Evolutionary conservation across 2,329 filamentous ascomycete species (phyloP), one percentile per base, ranked within the genome.

Genomic region (Fusarium bactridioides): DNA sequence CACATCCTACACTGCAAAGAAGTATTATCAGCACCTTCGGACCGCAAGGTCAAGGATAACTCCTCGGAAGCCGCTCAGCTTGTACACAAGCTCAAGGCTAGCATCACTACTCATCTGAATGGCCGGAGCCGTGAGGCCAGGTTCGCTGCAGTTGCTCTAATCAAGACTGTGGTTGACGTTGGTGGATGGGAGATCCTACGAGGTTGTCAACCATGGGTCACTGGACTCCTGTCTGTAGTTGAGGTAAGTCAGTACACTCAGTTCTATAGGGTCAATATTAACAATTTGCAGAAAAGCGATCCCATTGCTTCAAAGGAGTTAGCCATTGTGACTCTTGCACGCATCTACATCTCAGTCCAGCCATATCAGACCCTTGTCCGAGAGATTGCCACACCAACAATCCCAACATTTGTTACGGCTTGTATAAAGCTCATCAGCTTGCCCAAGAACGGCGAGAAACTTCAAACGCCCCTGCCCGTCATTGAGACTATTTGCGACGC

Each of bases 101-200:
- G 93, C 59, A 85, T 97, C 66, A 91, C 90, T 4, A 91, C 92
- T 18, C 85, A 98, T 19, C 84, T 98, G 38, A 93, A 93, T 78
- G 94, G 95, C 62, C 91, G 91, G 65, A 93, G 84, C 53, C 80
- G 89, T 5, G 90, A 94, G 75, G 93, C 92, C 47, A 89, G 94
- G 76, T 97, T 95, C 83, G 88, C 91, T 23, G 94, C 92, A 11
- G 89, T 93, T 47, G 90, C 93, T 21, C 83, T 98, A 54, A 88
- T 94, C 80, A 98, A 98, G 83, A 89, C 93, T 8, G 85, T 91
- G 9, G 85, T 97, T 47, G 95, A 98, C 76, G 89, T 92, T 44
- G 94, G 94, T 29, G 94, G 94, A 50, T 94, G 93, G 90, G 94
- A 97, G 78, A 89, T 92, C 64, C 85, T 98, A 66, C 90, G 91